phyloP scores from a whole-genome alignment of 1,139 yeast species.

The Spathaspora sp. region DNA sequence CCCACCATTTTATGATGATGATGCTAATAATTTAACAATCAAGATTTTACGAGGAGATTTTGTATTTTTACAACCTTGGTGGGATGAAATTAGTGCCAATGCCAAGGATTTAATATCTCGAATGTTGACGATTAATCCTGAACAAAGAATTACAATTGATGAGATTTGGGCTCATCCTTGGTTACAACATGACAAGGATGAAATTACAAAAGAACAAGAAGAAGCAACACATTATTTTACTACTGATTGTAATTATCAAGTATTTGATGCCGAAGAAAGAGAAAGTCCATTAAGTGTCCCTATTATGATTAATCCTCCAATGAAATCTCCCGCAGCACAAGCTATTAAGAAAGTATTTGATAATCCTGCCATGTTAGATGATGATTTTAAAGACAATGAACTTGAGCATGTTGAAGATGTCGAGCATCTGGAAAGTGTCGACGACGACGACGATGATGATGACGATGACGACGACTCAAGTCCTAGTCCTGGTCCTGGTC shows the following conservation, averaged over 20 bases:
- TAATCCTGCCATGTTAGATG: conserved; percentile 41
- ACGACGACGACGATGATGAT: too few relatives aligned
- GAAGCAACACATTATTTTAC: conserved; percentile 10
- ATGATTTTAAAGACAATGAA: conserved; percentile 11
- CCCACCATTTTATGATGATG: conserved; percentile 94
- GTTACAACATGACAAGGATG: conserved; percentile 14
- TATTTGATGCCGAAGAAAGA: conserved; percentile 13
- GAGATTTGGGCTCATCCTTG: conserved; percentile 62
- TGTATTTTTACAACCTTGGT: conserved; percentile 88
- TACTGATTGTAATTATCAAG: conserved; percentile 11
- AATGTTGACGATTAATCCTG: conserved; percentile 62
- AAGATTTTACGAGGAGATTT: conserved; percentile 84
- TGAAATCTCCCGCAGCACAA: conserved; percentile 38
- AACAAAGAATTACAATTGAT: conserved; percentile 58
- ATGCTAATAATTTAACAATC: conserved; percentile 73
- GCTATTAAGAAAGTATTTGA: conserved; percentile 49
- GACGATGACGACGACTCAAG: conserved; percentile 6
- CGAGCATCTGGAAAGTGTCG: conserved; percentile 17
- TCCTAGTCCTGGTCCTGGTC: too few relatives aligned
- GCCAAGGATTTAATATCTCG: conserved; percentile 67
- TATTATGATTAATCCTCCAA: conserved; percentile 17
- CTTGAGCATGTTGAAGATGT: conserved; percentile 27
- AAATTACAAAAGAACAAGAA: neutral
- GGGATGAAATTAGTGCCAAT: conserved; percentile 85
- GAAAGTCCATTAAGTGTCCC: conserved; percentile 7